Conservation (phyloP, 192 early-diverging fungal species). For the Nowakowskiella sp. region DNA sequence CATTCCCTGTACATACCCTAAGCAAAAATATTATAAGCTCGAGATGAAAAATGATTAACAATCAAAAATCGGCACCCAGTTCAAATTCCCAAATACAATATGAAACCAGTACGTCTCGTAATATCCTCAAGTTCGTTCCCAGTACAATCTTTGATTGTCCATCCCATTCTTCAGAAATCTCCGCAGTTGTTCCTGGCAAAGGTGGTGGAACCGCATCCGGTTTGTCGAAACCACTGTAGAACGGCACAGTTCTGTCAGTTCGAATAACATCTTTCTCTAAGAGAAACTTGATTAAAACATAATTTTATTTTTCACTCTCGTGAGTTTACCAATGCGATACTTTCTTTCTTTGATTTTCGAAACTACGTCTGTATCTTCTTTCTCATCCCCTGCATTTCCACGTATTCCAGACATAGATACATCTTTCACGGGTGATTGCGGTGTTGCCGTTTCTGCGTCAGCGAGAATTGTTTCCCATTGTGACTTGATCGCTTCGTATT, state of each 20-base stretch:
- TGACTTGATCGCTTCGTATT: constrained; percentile 31
- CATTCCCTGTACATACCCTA: constrained; percentile 97
- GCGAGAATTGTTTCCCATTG: constrained; percentile 39
- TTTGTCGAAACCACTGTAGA: constrained; percentile 41
- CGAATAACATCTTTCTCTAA: constrained; percentile 94
- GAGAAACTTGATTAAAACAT: constrained; percentile 4
- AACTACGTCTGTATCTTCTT: constrained; percentile 42
- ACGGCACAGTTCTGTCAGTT: constrained; percentile 79
- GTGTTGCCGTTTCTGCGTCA: constrained; percentile 13
- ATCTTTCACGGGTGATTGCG: constrained; percentile 2
- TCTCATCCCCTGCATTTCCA: constrained; percentile 38
- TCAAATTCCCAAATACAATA: constrained; percentile 83
- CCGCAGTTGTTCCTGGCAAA: constrained; percentile 39
- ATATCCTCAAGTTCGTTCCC: constrained; percentile 71
- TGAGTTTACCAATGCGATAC: constrained; percentile 36
- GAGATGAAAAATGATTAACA: constrained; percentile 13
- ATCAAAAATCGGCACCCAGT: constrained; percentile 31
- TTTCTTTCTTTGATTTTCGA: constrained; percentile 43
- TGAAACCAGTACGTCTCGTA: constrained; percentile 86
- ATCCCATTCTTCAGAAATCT: constrained; percentile 20
- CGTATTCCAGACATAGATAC: background rate
- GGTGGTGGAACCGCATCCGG: constrained; percentile 5
- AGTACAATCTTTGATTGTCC: constrained; percentile 49
- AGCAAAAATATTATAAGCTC: constrained; percentile 14
- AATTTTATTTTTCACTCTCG: background rate